Base-by-base conservation (phyloP, 2,329 filamentous ascomycete species). In the Colletotrichum higginsianum region DNA sequence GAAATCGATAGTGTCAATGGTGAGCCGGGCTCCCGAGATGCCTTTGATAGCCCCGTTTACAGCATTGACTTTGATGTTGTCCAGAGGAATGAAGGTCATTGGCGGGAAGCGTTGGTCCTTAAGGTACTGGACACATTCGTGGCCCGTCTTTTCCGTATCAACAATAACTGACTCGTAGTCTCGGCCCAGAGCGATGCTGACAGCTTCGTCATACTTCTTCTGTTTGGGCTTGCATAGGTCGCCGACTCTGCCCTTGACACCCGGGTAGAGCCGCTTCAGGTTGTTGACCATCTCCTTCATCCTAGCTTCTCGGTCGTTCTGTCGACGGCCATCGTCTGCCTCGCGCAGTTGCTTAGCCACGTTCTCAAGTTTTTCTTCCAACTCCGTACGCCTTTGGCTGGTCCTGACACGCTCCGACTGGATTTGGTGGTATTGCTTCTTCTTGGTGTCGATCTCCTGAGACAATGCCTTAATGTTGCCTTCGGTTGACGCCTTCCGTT, bases 151-250 rank as follows among this genome's bases (percentile, higher is more conserved):
- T 82, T 98, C 95, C 2, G 94, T 96, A 77, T 99, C 96, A 12
- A 98, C 96, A 60, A 99, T 91, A 53, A 99, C 93, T 0, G 95
- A 94, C 80, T 99, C 96, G 80, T 98, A 98, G 78, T 98, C 94
- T 66, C 94, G 91, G 61, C 96, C 96, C 4, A 99, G 89, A 8
- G 97, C 95, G 26, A 94, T 97, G 77, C 94, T 94, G 74, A 99
- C 94, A 56, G 96, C 96, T 75, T 96, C 94, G 74, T 96, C 94
- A 78, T 92, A 99, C 81, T 98, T 98, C 83, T 97, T 98, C 84
- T 98, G 94, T 82, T 98, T 98, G 1, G 96, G 96, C 75, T 94
- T 95, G 84, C 96, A 98, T 52, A 99, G 89, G 75, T 98, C 94
- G 74, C 94, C 94, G 56, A 98, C 90, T 56, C 96, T 92, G 23